phyloP scores from a whole-genome alignment of 140 eudicot species.

The Cichorium intybus region DNA sequence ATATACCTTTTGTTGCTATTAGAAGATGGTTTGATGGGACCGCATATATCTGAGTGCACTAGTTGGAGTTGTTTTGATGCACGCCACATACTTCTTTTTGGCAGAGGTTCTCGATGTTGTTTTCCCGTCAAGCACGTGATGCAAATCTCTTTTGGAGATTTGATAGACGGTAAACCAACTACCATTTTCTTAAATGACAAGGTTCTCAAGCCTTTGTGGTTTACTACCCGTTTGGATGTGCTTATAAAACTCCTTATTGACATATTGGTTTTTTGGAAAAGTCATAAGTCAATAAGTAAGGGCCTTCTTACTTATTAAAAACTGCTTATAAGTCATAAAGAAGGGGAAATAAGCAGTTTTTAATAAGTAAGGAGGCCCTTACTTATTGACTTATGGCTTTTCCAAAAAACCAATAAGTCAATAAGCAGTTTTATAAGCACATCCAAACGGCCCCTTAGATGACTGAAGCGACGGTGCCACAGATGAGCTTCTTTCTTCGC shows the following conservation, averaged over 20 bases:
- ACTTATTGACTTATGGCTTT: too few relatives aligned
- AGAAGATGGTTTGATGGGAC: background rate
- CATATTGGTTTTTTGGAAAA: too few relatives aligned
- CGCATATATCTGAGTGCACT: background rate
- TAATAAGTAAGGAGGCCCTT: too few relatives aligned
- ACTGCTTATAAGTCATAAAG: too few relatives aligned
- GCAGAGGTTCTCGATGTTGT: background rate
- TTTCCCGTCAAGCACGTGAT: background rate
- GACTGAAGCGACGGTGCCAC: background rate
- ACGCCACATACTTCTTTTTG: background rate
- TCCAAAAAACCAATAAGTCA: too few relatives aligned
- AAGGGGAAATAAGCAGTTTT: too few relatives aligned
- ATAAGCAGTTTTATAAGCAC: too few relatives aligned
- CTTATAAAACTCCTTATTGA: too few relatives aligned
- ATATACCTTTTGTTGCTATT: background rate
- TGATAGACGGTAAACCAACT: background rate
- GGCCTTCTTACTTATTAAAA: too few relatives aligned
- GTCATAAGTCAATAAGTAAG: too few relatives aligned
- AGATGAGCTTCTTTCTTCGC: background rate
- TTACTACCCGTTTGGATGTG: too few relatives aligned
- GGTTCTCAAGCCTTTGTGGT: background rate
- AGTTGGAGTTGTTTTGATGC: background rate
- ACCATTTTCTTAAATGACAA: background rate
- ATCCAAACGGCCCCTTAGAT: too few relatives aligned
- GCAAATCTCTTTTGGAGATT: background rate